Conservation (phyloP, 2,329 filamentous ascomycete genomes). For the Cercospora sp. region DNA sequence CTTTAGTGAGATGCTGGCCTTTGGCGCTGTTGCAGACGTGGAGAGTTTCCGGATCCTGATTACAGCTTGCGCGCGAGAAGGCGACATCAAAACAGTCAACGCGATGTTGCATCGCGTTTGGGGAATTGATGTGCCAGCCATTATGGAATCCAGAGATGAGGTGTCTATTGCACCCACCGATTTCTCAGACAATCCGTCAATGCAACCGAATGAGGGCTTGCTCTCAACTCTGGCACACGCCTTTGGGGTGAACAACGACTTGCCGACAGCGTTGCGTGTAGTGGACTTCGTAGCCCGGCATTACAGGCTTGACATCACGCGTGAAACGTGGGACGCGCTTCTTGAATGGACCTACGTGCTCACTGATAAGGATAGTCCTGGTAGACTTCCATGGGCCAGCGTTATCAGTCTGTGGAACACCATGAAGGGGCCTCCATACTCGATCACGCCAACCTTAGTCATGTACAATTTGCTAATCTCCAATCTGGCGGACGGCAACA, state of each 20-base stretch:
- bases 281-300: conserved; percentile 62
- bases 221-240: conserved; percentile 67
- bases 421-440: conserved; percentile 61
- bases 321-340: conserved; percentile 64
- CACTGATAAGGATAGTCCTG: conserved; percentile 34
- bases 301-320: conserved; percentile 60
- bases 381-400: conserved; percentile 44
- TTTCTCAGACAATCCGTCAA: conserved; percentile 52
- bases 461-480: conserved; percentile 51
- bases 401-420: conserved; percentile 58
- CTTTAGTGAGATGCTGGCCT: conserved; percentile 51
- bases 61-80: conserved; percentile 54
- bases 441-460: conserved; percentile 57
- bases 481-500: conserved; percentile 25
- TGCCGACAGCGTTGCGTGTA: conserved; percentile 59
- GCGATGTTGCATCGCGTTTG: conserved; percentile 54
- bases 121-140: conserved; percentile 52
- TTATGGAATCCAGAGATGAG: conserved; percentile 40
- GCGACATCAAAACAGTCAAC: conserved; percentile 50
- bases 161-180: conserved; percentile 37
- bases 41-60: conserved; percentile 57
- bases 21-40: conserved; percentile 50
- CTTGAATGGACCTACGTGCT: conserved; percentile 65
- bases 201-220: conserved; percentile 60
- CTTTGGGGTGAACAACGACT: conserved; percentile 65